Percentiles rank a stretch among this genome's conserved stretches.
phyloP scores from a whole-genome alignment of 371 early-diverging fungal genomes.

The Rhizopus stolonifer region DNA sequence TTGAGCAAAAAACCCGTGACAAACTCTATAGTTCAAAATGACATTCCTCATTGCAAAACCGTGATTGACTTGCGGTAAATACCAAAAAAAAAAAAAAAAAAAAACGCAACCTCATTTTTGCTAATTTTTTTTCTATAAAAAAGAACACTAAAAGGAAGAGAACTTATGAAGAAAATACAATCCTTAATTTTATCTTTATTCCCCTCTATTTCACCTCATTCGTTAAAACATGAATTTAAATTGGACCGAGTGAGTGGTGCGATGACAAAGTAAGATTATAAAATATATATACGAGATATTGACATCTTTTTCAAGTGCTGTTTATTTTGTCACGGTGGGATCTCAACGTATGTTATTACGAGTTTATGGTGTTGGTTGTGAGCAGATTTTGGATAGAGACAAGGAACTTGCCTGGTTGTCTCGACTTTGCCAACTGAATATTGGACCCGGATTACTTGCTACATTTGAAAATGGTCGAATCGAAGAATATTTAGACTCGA shows the following conservation, averaged over 20 bases:
- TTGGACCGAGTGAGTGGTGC: constrained; percentile 79
- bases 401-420: constrained; percentile 80
- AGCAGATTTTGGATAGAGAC: constrained; percentile 72
- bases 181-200: constrained; percentile 25
- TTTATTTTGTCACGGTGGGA: constrained; percentile 67
- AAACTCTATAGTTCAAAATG: not conserved
- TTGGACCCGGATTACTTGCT: constrained; percentile 80
- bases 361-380: constrained; percentile 79
- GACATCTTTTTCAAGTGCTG: constrained; percentile 41
- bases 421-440: constrained; percentile 65
- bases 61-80: not conserved
- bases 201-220: constrained; percentile 35
- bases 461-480: constrained; percentile 89
- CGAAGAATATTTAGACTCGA: constrained; percentile 82
- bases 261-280: constrained; percentile 67
- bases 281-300: not conserved
- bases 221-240: constrained; percentile 28
- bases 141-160: constrained; percentile 33
- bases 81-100: not conserved
- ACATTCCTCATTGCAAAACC: not conserved
- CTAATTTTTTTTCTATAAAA: not conserved
- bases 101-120: not conserved
- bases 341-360: constrained; percentile 60
- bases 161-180: constrained; percentile 22
- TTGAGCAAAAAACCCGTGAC: constrained; percentile 4